Percentiles rank a stretch among this genome's conserved stretches.
Conservation (phyloP, 2,329 filamentous ascomycete genomes). For the Neurospora sp. region DNA sequence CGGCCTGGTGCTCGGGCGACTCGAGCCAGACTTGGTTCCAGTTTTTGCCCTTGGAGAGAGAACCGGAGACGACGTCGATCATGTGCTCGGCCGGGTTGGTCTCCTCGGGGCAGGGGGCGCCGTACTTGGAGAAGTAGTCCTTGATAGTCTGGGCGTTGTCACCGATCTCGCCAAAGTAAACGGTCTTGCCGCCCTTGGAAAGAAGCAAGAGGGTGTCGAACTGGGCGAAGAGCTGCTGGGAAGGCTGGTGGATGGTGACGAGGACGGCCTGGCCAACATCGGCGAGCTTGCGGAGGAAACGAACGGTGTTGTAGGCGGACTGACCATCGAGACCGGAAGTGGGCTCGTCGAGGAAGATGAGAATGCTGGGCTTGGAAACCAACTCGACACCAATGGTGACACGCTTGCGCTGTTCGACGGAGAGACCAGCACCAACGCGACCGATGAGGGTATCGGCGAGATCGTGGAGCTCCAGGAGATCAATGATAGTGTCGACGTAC, state of each 20-base stretch:
- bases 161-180: constrained; percentile 56
- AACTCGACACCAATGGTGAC: constrained; percentile 53
- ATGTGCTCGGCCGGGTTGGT: constrained; percentile 71
- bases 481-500: constrained; percentile 72
- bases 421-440: constrained; percentile 39
- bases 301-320: constrained; percentile 54
- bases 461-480: constrained; percentile 42
- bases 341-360: constrained; percentile 54
- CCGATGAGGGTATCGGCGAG: constrained; percentile 39
- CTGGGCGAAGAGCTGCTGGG: constrained; percentile 53
- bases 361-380: constrained; percentile 47
- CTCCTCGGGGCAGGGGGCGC: constrained; percentile 48
- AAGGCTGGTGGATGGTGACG: constrained; percentile 63
- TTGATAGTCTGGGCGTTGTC: constrained; percentile 40
- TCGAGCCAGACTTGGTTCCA: constrained; percentile 27
- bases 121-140: constrained; percentile 57
- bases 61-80: constrained; percentile 49
- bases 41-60: constrained; percentile 33
- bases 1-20: constrained; percentile 25
- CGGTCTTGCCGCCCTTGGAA: constrained; percentile 53
- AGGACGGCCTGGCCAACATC: constrained; percentile 57
- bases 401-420: constrained; percentile 42
- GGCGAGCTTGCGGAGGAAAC: constrained; percentile 56
- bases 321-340: constrained; percentile 59
- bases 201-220: constrained; percentile 58